Conservation (phyloP, 1,284 basidiomycete genomes). For the Ustilago trichophora region DNA sequence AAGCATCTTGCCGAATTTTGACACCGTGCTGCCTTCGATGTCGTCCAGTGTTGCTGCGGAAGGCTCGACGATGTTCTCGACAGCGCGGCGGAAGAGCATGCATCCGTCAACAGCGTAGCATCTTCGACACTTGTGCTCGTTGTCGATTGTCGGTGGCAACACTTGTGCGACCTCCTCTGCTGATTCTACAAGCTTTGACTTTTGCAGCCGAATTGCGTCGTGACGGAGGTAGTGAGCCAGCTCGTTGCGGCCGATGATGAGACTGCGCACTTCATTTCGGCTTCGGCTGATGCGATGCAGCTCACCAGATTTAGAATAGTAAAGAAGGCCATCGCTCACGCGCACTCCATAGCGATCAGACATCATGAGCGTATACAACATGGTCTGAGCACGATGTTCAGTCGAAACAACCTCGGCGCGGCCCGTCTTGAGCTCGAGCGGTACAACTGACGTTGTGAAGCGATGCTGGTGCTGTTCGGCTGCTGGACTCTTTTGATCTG, state of each 20-base stretch:
- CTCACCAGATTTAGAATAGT: constrained; percentile 90
- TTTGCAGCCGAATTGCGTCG: constrained; percentile 38
- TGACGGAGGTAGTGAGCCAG: constrained; percentile 77
- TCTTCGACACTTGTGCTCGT: constrained; percentile 77
- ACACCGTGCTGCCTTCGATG: constrained; percentile 1
- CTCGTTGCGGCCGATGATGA: constrained; percentile 84
- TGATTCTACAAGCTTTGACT: constrained; percentile 3
- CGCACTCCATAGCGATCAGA: constrained; percentile 80
- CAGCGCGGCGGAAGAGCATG: constrained; percentile 86
- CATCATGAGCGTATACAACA: constrained; percentile 92
- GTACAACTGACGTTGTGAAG: constrained; percentile 69
- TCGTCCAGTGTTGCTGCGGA: constrained; percentile 4
- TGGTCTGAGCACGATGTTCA: constrained; percentile 96
- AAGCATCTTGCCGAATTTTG: constrained; percentile 5
- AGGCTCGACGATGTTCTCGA: constrained; percentile 50
- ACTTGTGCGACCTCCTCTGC: constrained; percentile 27
- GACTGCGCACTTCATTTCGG: constrained; percentile 82
- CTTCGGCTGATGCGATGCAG: constrained; percentile 80
- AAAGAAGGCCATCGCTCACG: constrained; percentile 79
- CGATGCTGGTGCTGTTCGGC: neutral
- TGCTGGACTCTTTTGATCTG: neutral
- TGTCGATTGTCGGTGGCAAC: constrained; percentile 83
- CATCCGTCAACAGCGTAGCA: constrained; percentile 88
- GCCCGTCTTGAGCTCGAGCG: constrained; percentile 98
- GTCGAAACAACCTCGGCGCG: constrained; percentile 72